Evolutionary conservation across 23 red algal species (phyloP), one percentile per base, ranked within the genome.

Genomic region (Gracilaria gracilis): DNA sequence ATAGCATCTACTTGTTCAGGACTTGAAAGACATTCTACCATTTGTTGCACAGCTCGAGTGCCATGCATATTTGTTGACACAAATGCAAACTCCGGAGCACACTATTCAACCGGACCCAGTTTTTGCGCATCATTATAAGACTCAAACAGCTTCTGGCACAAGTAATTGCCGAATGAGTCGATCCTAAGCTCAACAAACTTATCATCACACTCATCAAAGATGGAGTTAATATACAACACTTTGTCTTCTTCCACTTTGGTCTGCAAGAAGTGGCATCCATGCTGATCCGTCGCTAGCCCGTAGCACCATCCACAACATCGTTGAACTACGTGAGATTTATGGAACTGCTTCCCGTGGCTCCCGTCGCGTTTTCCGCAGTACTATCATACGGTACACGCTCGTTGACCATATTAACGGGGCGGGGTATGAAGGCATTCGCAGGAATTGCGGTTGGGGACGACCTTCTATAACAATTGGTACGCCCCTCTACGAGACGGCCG

Each of bases 141-240:
- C 80, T 96, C 93, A 85, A 98, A 98, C 40, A 98, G 39, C 79
- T 98, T 98, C 39, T 98, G 97, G 57, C 93, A 95, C 21, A 98
- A 88, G 69, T 98, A 98, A 84, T 96, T 98, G 19, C 82, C 97
- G 73, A 98, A 98, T 35, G 97, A 89, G 51, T 98, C 89, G 58
- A 80, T 92, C 93, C 91, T 95, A 1, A 98, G 85, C 48, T 98
- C 93, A 19, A 96, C 89, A 66, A 92, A 95, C 65, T 92, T 83
- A 50, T 90, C 90, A 33, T 92, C 91, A 59, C 95, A 97, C 84
- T 98, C 93, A 38, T 94, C 82, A 93, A 98, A 95, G 44, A 98
- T 90, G 29, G 70, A 62, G 35, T 91, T 88, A 66, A 91, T 94
- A 82, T 90, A 85, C 39, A 79, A 59, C 58, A 71, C 47, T 82